phyloP scores from a whole-genome alignment of 257 asterid species.

The Lantana camara region DNA sequence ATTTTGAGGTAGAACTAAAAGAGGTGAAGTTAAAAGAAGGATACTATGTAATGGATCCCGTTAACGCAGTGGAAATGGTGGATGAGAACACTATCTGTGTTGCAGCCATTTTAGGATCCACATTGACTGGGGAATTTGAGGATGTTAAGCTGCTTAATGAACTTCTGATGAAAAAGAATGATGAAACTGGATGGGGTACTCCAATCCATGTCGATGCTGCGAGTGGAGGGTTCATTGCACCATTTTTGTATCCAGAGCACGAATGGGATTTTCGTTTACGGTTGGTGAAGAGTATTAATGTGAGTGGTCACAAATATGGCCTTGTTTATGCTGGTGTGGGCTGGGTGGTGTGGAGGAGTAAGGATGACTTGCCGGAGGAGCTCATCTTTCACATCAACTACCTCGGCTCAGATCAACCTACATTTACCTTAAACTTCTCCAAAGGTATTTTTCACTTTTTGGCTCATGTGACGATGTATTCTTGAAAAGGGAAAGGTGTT shows the following conservation, averaged over 20 bases:
- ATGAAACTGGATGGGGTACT: constrained; percentile 71
- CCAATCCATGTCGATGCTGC: constrained; percentile 92
- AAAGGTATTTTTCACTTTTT: too few relatives aligned
- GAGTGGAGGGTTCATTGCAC: too few relatives aligned
- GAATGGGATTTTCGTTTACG: constrained; percentile 89
- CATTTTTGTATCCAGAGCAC: constrained; percentile 67
- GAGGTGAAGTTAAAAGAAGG: constrained; percentile 77
- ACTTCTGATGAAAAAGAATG: constrained; percentile 55
- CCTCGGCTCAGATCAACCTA: too few relatives aligned
- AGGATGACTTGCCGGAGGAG: constrained; percentile 67
- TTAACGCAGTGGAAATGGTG: constrained; percentile 67
- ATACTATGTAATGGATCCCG: constrained; percentile 68
- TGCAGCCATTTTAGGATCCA: constrained; percentile 79
- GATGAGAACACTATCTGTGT: constrained; percentile 85
- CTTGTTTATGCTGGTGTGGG: constrained; percentile 79
- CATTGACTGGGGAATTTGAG: constrained; percentile 75
- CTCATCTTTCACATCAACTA: too few relatives aligned
- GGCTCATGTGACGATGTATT: too few relatives aligned
- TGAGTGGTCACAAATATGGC: too few relatives aligned
- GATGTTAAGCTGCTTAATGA: constrained; percentile 73
- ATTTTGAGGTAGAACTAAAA: constrained; percentile 77
- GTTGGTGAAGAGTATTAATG: constrained; percentile 78
- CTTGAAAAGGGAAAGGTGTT: too few relatives aligned
- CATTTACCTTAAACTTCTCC: constrained; percentile 80
- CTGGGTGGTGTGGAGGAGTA: constrained; percentile 77